These are phyloP conservation scores for Colletotrichum siamense DNA, from an alignment of 2,329 filamentous ascomycete species.

Conservation along the genomic window DNA sequence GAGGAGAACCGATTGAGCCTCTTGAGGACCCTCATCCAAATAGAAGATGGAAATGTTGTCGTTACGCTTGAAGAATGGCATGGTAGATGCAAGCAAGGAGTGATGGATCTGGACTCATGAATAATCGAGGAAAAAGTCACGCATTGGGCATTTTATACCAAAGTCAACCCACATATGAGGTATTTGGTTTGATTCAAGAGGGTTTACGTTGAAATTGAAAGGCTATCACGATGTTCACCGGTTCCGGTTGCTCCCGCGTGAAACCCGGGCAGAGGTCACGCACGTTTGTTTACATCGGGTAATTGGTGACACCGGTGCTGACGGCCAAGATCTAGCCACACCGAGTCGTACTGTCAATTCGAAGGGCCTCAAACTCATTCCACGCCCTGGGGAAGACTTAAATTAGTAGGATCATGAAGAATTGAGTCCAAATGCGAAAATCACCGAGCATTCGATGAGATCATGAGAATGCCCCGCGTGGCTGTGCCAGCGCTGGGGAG, in stretches of 20 bases:
- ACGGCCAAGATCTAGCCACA: neutral
- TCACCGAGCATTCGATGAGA: neutral
- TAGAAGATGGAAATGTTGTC: conserved; percentile 4
- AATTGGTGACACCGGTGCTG: neutral
- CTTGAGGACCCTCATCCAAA: neutral
- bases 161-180: neutral
- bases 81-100: neutral
- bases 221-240: neutral
- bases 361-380: neutral
- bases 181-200: neutral
- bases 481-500: neutral
- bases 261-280: neutral
- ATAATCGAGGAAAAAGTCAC: neutral
- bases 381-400: too few relatives aligned
- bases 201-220: neutral
- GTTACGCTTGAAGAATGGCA: conserved; percentile 3
- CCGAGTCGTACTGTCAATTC: neutral
- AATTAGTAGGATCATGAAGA: neutral
- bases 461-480: neutral
- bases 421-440: neutral
- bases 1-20: neutral
- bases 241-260: neutral
- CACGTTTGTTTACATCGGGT: neutral
- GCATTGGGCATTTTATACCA: neutral
- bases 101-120: neutral